Evolutionary conservation across 768 basidiomycete species (phyloP), one percentile per base, ranked within the genome.

Genomic region (Leucosporidium scottii): DNA sequence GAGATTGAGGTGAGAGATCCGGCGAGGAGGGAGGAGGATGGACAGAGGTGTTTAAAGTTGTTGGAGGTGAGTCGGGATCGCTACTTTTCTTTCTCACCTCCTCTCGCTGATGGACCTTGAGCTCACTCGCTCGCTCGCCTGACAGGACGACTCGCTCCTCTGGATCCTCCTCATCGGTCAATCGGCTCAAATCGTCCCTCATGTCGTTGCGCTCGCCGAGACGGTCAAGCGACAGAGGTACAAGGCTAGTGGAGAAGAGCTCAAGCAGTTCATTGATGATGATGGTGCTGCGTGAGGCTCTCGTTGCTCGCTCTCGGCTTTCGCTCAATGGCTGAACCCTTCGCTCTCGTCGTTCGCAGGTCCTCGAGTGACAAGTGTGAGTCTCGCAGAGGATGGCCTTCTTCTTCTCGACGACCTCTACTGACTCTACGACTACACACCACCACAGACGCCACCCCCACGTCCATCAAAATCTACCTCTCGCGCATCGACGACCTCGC

Each of bases 1-100:
- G 53, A 54, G 53, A 54, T 54, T 54, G 53, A 54, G 30, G 53
- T 54, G 20, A 54, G 25, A 23, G 53, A 54, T 30, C 53, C 53
- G 53, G 53, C 25, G 25, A 25, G 53, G 25, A 8, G n/a, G 53
- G 53, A 25, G 53, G n/a, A 25, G 53, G n/a, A 54, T 23, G 53
- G 5, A 17, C 53, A 25, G 53, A 54, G 25, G 30, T 54, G 25
- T 18, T 25, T 54, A 17, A 54, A 25, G 25, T 54, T 25, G 25
- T 54, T 54, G 25, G 53, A 25, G 53, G 30, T 54, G 53, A 54
- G 30, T 54, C 20, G 6, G 6, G 12, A 12, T 36, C 34, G 34
- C 6, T 5, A 5, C 34, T 5, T 36, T 36, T 36, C 12, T 36
- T 12, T 12, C 6, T 36, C 6, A 5, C 34, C 6, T 6, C 12